Evolutionary conservation across 1,139 yeast genomes (phyloP), one percentile per base, ranked within the genome.

Genomic region (Zygosaccharomyces sapae): DNA sequence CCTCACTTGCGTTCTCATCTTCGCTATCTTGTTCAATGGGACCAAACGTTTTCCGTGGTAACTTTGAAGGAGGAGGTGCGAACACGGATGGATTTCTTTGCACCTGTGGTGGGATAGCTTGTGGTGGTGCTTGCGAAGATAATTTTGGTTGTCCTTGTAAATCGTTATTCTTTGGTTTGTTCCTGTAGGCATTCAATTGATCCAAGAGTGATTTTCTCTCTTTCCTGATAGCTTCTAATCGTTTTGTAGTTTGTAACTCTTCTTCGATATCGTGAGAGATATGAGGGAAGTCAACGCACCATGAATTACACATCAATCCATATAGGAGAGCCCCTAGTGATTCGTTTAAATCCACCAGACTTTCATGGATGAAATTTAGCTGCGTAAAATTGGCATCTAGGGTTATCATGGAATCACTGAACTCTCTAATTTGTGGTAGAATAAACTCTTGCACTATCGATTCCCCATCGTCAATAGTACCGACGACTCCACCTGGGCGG

Each of bases 261-360:
- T 53, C 55, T 16, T 55, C 55, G 1, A 60, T 52, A 43, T 61
- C 58, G 34, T 51, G 55, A 12, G 66, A 59, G 13, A 59, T 49
- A 30, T 57, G 57, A 2, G 70, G 67, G 41, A 80, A 79, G 57
- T 78, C 81, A 27, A 79, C 79, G 65, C 86, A 81, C 80, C 84
- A 81, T 65, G 83, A 80, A 47, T 82, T 80, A 57, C 80, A 76
- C 54, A 77, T 73, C 45, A 81, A 62, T 4, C 88, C 87, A 57
- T 80, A 81, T 44, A 81, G 63, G 41, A 81, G 75, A 37, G 83
- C 72, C 8, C 84, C 79, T 57, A 81, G 74, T 1, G 84, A 76
- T 60, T 81, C 87, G 59, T 81, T 81, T 59, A 81, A 75, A 38
- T 77, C 77, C 8, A 69, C 69, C 4, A 81, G 62, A 13, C 78